Conservation (phyloP, 2,329 filamentous ascomycete species). For the Aspergillus puulaauensis region DNA sequence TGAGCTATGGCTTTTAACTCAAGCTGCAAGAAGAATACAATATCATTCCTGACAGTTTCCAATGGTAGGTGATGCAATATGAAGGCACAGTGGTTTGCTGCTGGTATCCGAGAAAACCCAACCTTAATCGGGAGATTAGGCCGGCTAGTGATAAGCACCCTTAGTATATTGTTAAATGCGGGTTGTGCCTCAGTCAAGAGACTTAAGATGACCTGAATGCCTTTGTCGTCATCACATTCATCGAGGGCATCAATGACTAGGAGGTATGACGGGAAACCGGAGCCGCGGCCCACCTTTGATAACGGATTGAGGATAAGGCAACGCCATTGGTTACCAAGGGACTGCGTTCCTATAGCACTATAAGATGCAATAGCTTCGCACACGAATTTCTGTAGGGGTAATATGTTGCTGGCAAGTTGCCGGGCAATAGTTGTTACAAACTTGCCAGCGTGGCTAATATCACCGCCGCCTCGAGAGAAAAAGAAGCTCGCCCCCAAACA, state of each 20-base stretch:
- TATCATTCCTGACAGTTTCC: neutral
- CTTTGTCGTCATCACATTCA: conserved; percentile 23
- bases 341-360: conserved; percentile 22
- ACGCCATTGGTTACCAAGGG: conserved; percentile 27
- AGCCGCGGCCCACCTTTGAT: neutral
- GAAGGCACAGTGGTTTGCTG: neutral
- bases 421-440: conserved; percentile 40
- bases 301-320: conserved; percentile 27
- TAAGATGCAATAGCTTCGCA: conserved; percentile 21
- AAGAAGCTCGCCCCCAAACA: conserved; percentile 39
- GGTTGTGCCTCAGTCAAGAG: conserved; percentile 18
- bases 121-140: conserved; percentile 25
- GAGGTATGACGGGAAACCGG: neutral
- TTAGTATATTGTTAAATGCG: conserved; percentile 11
- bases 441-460: conserved; percentile 21
- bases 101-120: conserved; percentile 22
- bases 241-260: conserved; percentile 29
- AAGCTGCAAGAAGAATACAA: neutral
- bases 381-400: conserved; percentile 22
- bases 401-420: conserved; percentile 31
- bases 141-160: conserved; percentile 27
- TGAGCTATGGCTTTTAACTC: neutral
- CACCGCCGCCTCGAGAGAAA: conserved; percentile 45
- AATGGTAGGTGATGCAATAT: neutral
- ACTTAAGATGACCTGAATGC: conserved; percentile 21